Evolutionary conservation across 208 protist species (phyloP).

Genomic region (Spongospora subterranea): DNA sequence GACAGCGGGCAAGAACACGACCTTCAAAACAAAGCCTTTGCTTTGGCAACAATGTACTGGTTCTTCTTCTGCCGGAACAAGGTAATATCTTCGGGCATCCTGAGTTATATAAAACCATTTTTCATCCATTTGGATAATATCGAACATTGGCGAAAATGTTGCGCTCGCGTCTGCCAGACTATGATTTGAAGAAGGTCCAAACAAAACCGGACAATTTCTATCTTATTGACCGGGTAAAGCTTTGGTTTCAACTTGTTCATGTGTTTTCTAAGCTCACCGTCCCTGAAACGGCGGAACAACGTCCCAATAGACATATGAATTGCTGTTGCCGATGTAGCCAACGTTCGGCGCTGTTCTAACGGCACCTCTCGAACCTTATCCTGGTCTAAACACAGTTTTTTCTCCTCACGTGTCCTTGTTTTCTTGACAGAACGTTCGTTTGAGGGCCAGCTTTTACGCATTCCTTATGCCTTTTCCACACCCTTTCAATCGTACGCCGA

Average conservation of each 20-base stretch:
- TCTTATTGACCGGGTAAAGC: background rate
- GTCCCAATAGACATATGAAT: background rate
- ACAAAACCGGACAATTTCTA: background rate
- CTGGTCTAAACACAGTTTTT: too few relatives aligned
- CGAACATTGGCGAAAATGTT: background rate
- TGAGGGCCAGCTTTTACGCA: too few relatives aligned
- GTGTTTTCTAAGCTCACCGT: background rate
- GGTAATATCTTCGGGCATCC: slow-evolving; percentile 31
- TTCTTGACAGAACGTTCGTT: too few relatives aligned
- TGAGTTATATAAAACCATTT: slow-evolving; percentile 44
- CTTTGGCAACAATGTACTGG: background rate
- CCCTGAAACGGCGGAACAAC: background rate
- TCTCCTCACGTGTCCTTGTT: too few relatives aligned
- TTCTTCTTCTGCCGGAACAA: background rate
- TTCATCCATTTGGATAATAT: slow-evolving; percentile 19
- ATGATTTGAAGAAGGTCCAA: background rate
- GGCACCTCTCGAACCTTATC: background rate
- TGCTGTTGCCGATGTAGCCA: background rate
- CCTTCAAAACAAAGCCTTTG: background rate
- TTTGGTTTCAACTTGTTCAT: background rate
- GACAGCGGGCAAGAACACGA: slow-evolving; percentile 23
- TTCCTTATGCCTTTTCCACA: background rate
- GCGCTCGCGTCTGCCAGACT: background rate
- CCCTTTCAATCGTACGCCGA: background rate
- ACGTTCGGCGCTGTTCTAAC: background rate